Evolutionary conservation across 169 alveolate genomes (phyloP).

Genomic region (Cryptosporidium bovis): DNA sequence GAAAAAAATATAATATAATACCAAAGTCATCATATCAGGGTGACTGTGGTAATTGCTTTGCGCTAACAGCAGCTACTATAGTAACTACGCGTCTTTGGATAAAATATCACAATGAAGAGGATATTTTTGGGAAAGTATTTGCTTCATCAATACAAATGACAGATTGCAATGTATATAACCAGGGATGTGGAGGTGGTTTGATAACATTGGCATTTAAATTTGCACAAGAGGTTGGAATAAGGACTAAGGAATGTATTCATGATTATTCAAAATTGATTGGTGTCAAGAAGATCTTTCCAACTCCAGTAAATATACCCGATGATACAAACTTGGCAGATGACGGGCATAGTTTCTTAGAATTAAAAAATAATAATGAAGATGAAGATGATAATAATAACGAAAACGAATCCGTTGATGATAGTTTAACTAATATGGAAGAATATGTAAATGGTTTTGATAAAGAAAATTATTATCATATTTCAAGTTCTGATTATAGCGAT

Average conservation of each 20-base stretch:
- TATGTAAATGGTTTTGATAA: not conserved
- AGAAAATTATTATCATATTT: constrained; percentile 11
- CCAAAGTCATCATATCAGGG: constrained; percentile 52
- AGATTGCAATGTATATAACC: constrained; percentile 61
- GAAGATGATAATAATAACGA: not conserved
- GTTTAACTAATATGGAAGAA: not conserved
- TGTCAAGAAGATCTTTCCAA: constrained; percentile 16
- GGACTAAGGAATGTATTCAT: constrained; percentile 50
- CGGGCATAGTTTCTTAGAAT: constrained; percentile 63
- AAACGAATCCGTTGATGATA: constrained; percentile 1
- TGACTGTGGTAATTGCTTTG: constrained; percentile 63
- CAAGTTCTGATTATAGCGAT: constrained; percentile 15
- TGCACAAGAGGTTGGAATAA: constrained; percentile 60
- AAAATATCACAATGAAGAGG: constrained; percentile 11
- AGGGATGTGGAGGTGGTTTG: constrained; percentile 72
- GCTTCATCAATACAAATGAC: constrained; percentile 60
- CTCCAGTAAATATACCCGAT: constrained; percentile 50
- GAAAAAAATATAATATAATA: constrained; percentile 19
- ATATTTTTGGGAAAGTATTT: constrained; percentile 5
- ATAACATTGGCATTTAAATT: constrained; percentile 61
- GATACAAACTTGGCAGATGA: constrained; percentile 38
- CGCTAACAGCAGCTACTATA: constrained; percentile 69
- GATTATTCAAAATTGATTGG: constrained; percentile 34
- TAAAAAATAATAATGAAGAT: not conserved
- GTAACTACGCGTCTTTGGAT: constrained; percentile 64